Base-by-base conservation (phyloP, 2,329 filamentous ascomycete genomes). In the Aureobasidium sp. region DNA sequence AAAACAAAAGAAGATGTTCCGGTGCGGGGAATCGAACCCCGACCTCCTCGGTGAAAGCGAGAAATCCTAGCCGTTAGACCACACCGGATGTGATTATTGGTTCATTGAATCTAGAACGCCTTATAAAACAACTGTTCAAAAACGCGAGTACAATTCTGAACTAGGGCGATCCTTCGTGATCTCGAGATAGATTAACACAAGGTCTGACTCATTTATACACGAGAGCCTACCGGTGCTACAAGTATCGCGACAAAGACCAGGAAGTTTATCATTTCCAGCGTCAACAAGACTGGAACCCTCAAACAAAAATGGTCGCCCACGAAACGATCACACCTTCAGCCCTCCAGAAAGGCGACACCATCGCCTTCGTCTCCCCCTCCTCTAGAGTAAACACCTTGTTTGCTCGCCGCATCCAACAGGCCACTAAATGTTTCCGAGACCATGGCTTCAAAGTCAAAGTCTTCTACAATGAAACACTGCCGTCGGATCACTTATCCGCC, bases 301-400 rank as follows among this genome's bases (percentile, higher is more conserved):
- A 21, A 21, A 21, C 21, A 21, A 21, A 21, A 21, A 21, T 21
- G 21, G 21, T 21, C 1, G 21, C 21, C 1, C 21, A 21, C 21
- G 21, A 21, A 21, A 21, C 21, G 21, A 21, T 14, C 11, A 37
- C 13, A 1, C 59, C 59, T 21, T 30, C 30, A 2, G 49, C 49
- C 5, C 32, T 61, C 5, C n/a, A 42, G 16, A 25, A 36, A 11
- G 68, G 70, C 41, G 70, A 70, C 45, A 68, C 65, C 13, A 71
- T 73, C 21, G 21, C 21, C 2, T 68, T 72, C 45, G 41, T 73
- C 25, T 71, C 71, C 2, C 69, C 70, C 8, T 73, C 71, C 5
- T 49, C 60, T 3, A 67, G 71, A 6, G 47, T 71, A 0, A 72
- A 72, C 44, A 36, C 65, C 6, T 34, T 67, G 32, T 63, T 71